phyloP scores from a whole-genome alignment of 495 filamentous ascomycete genomes.

The Penicillium psychrofluorescens region DNA sequence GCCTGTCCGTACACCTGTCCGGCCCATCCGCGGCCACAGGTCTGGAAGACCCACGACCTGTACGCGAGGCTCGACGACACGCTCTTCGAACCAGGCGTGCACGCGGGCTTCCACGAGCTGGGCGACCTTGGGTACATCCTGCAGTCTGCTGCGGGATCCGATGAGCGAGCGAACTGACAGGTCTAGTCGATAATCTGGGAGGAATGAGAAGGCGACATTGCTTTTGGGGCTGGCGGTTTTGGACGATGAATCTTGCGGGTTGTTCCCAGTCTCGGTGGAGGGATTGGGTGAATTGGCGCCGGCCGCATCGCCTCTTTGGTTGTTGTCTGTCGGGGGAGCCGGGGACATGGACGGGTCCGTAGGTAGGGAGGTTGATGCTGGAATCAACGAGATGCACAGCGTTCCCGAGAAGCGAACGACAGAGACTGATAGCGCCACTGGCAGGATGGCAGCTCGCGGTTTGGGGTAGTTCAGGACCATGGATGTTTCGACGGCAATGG shows the following conservation, averaged over 20 bases:
- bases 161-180: conserved; percentile 85
- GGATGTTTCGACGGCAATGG: conserved; percentile 88
- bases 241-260: background rate
- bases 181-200: conserved; percentile 92
- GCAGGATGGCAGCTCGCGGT: conserved; percentile 79
- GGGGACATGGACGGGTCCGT: conserved; percentile 28
- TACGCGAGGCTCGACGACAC: conserved; percentile 89
- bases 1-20: conserved; percentile 37
- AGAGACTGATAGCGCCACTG: conserved; percentile 82
- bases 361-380: conserved; percentile 40
- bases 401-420: conserved; percentile 94
- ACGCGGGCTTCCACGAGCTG: conserved; percentile 86
- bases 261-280: conserved; percentile 3
- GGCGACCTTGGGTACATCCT: conserved; percentile 96
- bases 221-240: conserved; percentile 50
- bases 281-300: background rate
- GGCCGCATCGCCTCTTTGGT: too few species aligned
- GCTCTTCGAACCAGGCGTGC: conserved; percentile 95
- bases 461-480: conserved; percentile 90
- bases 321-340: conserved; percentile 8
- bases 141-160: conserved; percentile 80
- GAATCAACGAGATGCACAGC: conserved; percentile 84
- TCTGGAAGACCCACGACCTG: conserved; percentile 92
- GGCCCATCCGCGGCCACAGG: conserved; percentile 77
- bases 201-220: conserved; percentile 87